Base-by-base conservation (phyloP, 495 filamentous ascomycete genomes). In the Penicillium angulare region DNA sequence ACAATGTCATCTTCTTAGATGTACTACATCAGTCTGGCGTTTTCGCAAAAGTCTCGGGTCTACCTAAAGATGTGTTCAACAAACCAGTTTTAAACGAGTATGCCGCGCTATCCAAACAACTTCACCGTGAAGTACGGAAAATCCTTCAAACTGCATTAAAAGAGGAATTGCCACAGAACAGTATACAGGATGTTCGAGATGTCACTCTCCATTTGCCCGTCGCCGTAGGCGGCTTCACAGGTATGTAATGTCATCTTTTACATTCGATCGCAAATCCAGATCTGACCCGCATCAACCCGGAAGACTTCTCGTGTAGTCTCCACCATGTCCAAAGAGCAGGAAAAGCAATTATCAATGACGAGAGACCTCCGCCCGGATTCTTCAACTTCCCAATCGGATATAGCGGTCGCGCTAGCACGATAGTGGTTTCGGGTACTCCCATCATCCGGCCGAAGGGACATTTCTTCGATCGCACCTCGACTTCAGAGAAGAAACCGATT, bases 151-250 rank as follows among this genome's bases (percentile, higher is more conserved):
- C 50, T 12, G 18, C 29, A 15, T 51, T 66, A 38, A 23, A 81
- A 81, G 35, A 52, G 3, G 16, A 64, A 86, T 23, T 80, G 85
- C 48, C 68, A 58, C 2, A 60, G 2, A 59, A 75, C 32, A 80
- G 77, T 53, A 66, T 74, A 0, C 63, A 77, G n/a, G 61, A 81
- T 5, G 69, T 88, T 10, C 69, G 75, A 72, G 23, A 68, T 52
- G 83, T 88, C n/a, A 75, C 64, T 31, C 81, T 81, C 61, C 86
- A 92, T 57, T 65, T 95, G 10, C 91, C 91, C 1, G 81, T 96
- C 74, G 64, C 71, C 8, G 86, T 95, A 40, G 85, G 86, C 3
- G 88, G 90, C 55, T 96, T 95, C 65, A 69, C 66, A 20, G 64
- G 61, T 67, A 56, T 31, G 27, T 47, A 23, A 31, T n/a, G 7